A percentile compares a stretch with the other conserved stretches of the same genome.
phyloP scores from a whole-genome alignment of 1,284 basidiomycete genomes.

The Cutaneotrichosporon sp. region DNA sequence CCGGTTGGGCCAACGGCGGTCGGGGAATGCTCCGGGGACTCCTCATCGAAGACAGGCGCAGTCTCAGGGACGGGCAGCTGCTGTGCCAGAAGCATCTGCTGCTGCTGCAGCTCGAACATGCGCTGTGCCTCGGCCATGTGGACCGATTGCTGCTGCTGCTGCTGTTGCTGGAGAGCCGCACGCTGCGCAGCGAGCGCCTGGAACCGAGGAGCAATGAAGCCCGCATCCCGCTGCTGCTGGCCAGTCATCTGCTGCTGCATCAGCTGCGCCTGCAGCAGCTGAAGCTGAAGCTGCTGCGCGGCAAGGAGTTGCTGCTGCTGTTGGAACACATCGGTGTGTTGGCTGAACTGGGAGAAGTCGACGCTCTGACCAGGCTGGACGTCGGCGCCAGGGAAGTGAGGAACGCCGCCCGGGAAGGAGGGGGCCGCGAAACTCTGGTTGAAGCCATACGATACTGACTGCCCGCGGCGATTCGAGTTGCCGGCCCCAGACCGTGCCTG shows the following conservation, averaged over 20 bases:
- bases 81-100: slow-evolving; percentile 32
- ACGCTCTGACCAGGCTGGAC: slow-evolving; percentile 31
- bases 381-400: slow-evolving; percentile 26
- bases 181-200: slow-evolving; percentile 73
- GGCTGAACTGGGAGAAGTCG: slow-evolving; percentile 29
- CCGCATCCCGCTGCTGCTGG: slow-evolving; percentile 38
- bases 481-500: neutral
- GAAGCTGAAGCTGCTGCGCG: slow-evolving; percentile 46
- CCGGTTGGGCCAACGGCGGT: slow-evolving; percentile 66
- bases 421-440: slow-evolving; percentile 5
- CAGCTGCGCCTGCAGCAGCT: slow-evolving; percentile 48
- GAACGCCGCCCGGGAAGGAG: slow-evolving; percentile 17
- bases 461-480: slow-evolving; percentile 10
- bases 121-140: slow-evolving; percentile 46
- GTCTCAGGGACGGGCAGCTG: slow-evolving; percentile 25
- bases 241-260: slow-evolving; percentile 32
- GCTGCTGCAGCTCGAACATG: slow-evolving; percentile 42
- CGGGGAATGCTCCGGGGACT: slow-evolving; percentile 39
- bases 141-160: slow-evolving; percentile 63
- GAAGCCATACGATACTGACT: slow-evolving; percentile 22
- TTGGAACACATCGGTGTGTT: slow-evolving; percentile 34
- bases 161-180: slow-evolving; percentile 45
- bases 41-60: slow-evolving; percentile 47
- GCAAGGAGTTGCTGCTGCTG: slow-evolving; percentile 48
- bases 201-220: slow-evolving; percentile 80